Evolutionary conservation across 805 yeast genomes (phyloP).

Genomic region (Yamadazyma scolyti): DNA sequence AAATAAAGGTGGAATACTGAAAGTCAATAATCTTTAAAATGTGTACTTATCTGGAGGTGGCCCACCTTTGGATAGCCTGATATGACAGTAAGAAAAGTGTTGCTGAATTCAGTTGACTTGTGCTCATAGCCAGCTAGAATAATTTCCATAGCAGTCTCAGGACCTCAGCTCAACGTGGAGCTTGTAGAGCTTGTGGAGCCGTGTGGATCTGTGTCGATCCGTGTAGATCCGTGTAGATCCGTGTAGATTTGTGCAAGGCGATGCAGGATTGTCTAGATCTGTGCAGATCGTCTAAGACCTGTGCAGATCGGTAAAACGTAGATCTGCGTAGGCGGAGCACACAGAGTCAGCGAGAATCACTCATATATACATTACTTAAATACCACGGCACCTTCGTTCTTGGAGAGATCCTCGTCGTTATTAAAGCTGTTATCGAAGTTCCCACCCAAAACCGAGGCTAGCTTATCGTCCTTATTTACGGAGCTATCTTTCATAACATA

Average conservation of each 20-base stretch:
- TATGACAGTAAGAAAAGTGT: no score
- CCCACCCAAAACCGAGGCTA: conserved; percentile 11
- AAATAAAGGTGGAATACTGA: no score
- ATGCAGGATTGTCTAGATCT: not conserved
- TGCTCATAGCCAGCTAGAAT: no score
- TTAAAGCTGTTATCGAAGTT: conserved; percentile 19
- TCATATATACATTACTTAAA: conserved; percentile 8
- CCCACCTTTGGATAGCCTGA: no score
- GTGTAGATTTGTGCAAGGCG: not conserved
- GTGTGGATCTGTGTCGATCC: not conserved
- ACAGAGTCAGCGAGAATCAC: not conserved
- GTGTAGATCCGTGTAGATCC: not conserved
- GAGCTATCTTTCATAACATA: conserved; percentile 12
- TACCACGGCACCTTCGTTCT: conserved; percentile 10
- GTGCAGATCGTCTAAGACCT: not conserved
- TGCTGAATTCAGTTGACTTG: no score
- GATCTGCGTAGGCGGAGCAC: not conserved
- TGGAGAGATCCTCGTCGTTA: conserved; percentile 6
- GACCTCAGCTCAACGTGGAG: no score
- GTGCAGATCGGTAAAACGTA: no score
- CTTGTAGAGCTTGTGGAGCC: no score
- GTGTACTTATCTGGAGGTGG: no score
- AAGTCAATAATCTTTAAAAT: no score
- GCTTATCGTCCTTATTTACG: conserved; percentile 3
- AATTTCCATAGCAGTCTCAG: no score